Conservation (phyloP, 108 stramenopile genomes). For the Nitzschia putrida region DNA sequence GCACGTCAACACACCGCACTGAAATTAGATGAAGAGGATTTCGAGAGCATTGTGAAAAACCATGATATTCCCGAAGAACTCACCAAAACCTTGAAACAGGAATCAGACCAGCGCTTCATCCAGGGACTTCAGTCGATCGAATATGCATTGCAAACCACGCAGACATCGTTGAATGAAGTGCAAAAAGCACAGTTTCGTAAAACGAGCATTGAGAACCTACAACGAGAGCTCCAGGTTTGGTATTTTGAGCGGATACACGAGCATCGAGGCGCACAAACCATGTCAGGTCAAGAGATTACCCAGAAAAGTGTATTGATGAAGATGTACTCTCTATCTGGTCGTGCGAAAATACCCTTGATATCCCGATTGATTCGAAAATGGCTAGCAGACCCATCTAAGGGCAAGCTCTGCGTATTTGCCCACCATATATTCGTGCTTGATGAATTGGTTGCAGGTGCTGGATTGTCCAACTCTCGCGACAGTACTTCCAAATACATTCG, state of each 20-base stretch:
- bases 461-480: conserved; percentile 45
- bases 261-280: neutral
- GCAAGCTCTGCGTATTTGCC: conserved; percentile 95
- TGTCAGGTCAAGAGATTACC: conserved; percentile 28
- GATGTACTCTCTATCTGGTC: conserved; percentile 81
- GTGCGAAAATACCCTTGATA: conserved; percentile 79
- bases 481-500: conserved; percentile 74
- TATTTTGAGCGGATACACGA: conserved; percentile 22
- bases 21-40: neutral
- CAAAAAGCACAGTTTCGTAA: conserved; percentile 7
- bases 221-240: conserved; percentile 23
- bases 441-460: conserved; percentile 57
- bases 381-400: conserved; percentile 76
- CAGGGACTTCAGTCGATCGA: conserved; percentile 9
- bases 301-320: conserved; percentile 77
- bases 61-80: neutral
- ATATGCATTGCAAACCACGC: neutral
- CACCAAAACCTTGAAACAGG: conserved; percentile 2
- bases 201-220: neutral
- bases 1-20: conserved; percentile 46
- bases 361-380: conserved; percentile 64
- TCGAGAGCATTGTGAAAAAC: neutral
- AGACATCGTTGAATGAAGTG: neutral
- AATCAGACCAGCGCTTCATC: conserved; percentile 10
- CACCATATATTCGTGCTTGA: conserved; percentile 93